These are phyloP conservation scores for Warburgia ugandensis DNA, from an alignment of 164 flowering plant species.

Conservation along the genomic window DNA sequence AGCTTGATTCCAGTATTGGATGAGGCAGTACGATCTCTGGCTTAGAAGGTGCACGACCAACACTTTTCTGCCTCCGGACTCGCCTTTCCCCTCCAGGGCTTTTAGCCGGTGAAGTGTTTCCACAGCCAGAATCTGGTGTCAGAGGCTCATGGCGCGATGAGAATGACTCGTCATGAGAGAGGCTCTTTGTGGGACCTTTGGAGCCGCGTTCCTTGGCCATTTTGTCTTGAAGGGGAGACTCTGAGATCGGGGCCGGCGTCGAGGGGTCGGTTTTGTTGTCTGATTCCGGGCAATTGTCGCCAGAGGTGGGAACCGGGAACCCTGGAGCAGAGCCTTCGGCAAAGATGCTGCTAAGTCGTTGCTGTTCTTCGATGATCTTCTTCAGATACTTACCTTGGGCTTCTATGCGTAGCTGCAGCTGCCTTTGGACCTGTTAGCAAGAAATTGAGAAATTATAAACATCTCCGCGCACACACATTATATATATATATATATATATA, in stretches of 20 bases:
- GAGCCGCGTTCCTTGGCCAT: conserved; percentile 15
- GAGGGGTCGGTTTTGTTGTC: conserved; percentile 62
- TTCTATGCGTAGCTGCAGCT: conserved; percentile 87
- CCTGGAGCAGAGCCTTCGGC: conserved; percentile 42
- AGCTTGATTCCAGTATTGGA: conserved; percentile 66
- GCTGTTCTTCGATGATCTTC: conserved; percentile 94
- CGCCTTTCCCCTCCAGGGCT: conserved; percentile 27
- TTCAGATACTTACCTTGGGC: conserved; percentile 95
- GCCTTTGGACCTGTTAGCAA: conserved; percentile 75
- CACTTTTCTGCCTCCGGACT: conserved; percentile 36
- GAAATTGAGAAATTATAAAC: too few species aligned
- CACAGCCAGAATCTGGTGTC: conserved; percentile 78
- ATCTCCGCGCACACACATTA: too few species aligned
- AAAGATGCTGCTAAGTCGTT: conserved; percentile 61
- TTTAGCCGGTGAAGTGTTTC: conserved; percentile 11
- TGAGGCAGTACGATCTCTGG: conserved; percentile 46
- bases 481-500: too few species aligned
- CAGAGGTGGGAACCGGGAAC: conserved; percentile 24
- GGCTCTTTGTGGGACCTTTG: conserved; percentile 31
- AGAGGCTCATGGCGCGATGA: conserved; percentile 76
- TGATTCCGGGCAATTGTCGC: conserved; percentile 38
- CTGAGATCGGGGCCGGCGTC: conserved; percentile 75
- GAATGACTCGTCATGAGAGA: conserved; percentile 59
- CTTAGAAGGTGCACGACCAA: conserved; percentile 19
- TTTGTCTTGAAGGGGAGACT: conserved; percentile 49